These are phyloP conservation scores for Backusella liffmaniae DNA, from an alignment of 192 early-diverging fungal genomes.

Conservation along the genomic window DNA sequence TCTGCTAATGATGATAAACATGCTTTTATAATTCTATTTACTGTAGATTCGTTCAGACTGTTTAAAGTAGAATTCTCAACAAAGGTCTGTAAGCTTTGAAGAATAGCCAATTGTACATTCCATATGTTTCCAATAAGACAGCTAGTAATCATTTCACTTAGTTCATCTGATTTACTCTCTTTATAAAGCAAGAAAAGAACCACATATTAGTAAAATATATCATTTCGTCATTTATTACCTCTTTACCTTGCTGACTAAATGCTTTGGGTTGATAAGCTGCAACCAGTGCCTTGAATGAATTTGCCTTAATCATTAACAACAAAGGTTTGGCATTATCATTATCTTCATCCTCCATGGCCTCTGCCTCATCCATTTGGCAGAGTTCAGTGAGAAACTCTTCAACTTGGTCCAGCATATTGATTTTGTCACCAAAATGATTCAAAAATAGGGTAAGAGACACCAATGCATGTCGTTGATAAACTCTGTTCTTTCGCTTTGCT, in stretches of 20 bases:
- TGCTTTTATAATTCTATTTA: slow-evolving; percentile 41
- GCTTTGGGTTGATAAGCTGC: slow-evolving; percentile 49
- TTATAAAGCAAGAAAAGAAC: neutral
- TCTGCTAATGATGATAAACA: slow-evolving; percentile 51
- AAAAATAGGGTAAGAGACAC: slow-evolving; percentile 60
- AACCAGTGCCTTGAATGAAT: slow-evolving; percentile 64
- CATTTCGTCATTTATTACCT: neutral
- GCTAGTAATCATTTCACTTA: slow-evolving; percentile 45
- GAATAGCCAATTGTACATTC: slow-evolving; percentile 76
- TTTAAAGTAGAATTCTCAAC: slow-evolving; percentile 30
- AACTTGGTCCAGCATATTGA: slow-evolving; percentile 59
- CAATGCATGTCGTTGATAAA: slow-evolving; percentile 67
- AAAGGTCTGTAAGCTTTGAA: slow-evolving; percentile 64
- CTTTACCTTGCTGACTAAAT: slow-evolving; percentile 53
- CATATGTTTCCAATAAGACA: slow-evolving; percentile 71
- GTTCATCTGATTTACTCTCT: slow-evolving; percentile 24
- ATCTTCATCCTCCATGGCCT: slow-evolving; percentile 56
- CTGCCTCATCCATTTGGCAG: slow-evolving; percentile 42
- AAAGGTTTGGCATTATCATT: slow-evolving; percentile 60
- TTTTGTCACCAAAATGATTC: slow-evolving; percentile 50
- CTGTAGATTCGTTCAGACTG: slow-evolving; percentile 15
- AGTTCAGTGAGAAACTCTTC: slow-evolving; percentile 52
- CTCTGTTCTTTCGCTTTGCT: slow-evolving; percentile 70
- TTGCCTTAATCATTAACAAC: slow-evolving; percentile 62
- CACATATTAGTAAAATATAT: neutral